Evolutionary conservation across 2,329 filamentous ascomycete genomes (phyloP).

Genomic region (Zymoseptoria pseudotritici): DNA sequence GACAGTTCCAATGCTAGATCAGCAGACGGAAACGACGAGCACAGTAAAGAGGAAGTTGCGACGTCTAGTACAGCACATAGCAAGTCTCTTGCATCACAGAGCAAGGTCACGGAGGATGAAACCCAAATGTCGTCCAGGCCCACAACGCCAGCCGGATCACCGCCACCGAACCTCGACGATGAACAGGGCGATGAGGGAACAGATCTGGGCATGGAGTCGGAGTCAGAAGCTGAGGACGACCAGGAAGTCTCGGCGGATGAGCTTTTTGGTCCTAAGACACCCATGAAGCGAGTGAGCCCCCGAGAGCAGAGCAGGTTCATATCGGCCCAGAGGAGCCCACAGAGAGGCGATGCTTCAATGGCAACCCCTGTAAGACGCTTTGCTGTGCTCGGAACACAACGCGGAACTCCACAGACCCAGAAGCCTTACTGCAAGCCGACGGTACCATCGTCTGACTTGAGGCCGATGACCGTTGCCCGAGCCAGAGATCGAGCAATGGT

Average conservation of each 20-base stretch:
- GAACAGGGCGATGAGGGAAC: constrained; percentile 5
- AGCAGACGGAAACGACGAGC: constrained; percentile 4
- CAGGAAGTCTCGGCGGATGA: constrained; percentile 24
- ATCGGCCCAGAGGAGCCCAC: constrained; percentile 12
- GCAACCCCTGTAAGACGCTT: constrained; percentile 18
- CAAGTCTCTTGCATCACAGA: background rate
- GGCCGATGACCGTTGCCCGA: constrained; percentile 22
- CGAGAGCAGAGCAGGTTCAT: constrained; percentile 11
- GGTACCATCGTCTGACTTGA: constrained; percentile 11
- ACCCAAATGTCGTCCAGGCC: constrained; percentile 16
- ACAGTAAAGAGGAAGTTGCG: constrained; percentile 1
- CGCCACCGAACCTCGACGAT: constrained; percentile 4
- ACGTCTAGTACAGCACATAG: constrained; percentile 1
- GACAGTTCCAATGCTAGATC: constrained; percentile 11
- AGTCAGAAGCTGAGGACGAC: constrained; percentile 8
- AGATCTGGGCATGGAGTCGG: constrained; percentile 5
- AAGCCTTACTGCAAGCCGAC: constrained; percentile 16
- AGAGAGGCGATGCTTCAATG: constrained; percentile 8
- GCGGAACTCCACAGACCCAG: constrained; percentile 23
- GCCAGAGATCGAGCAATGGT: constrained; percentile 18
- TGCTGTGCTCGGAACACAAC: constrained; percentile 12
- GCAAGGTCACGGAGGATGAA: constrained; percentile 11
- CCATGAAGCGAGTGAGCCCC: constrained; percentile 24
- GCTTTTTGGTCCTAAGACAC: constrained; percentile 28
- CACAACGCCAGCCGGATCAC: constrained; percentile 19